Evolutionary conservation across 2,329 filamentous ascomycete genomes (phyloP).

Genomic region (Penicillium glabrum): DNA sequence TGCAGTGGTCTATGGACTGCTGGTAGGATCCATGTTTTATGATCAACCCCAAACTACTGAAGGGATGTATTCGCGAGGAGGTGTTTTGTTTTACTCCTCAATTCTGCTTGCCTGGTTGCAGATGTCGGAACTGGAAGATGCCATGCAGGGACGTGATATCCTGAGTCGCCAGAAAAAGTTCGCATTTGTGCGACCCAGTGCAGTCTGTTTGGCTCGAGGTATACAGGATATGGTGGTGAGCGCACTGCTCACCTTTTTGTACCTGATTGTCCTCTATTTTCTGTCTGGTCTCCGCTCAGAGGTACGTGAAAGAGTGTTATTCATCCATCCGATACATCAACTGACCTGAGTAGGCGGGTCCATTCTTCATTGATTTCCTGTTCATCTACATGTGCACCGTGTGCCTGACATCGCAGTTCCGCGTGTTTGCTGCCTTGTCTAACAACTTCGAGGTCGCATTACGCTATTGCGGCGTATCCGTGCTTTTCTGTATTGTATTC

Average conservation of each 20-base stretch:
- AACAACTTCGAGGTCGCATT: slow-evolving; percentile 63
- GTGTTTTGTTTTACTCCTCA: slow-evolving; percentile 62
- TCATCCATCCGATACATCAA: not conserved
- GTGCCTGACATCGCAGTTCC: slow-evolving; percentile 60
- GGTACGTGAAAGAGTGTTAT: slow-evolving; percentile 18
- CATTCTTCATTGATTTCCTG: slow-evolving; percentile 64
- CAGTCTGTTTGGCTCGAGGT: slow-evolving; percentile 58
- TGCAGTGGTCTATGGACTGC: slow-evolving; percentile 66
- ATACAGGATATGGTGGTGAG: slow-evolving; percentile 58
- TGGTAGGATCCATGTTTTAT: slow-evolving; percentile 75
- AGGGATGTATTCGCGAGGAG: slow-evolving; percentile 60
- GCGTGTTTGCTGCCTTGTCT: slow-evolving; percentile 60
- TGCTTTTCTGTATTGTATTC: slow-evolving; percentile 61
- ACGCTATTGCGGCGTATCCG: slow-evolving; percentile 58
- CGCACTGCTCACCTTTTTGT: slow-evolving; percentile 53
- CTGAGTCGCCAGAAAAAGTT: slow-evolving; percentile 65
- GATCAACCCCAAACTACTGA: slow-evolving; percentile 56
- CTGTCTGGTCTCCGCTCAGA: slow-evolving; percentile 45
- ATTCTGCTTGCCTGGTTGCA: slow-evolving; percentile 66
- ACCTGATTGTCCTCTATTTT: slow-evolving; percentile 62
- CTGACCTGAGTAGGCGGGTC: slow-evolving; percentile 45
- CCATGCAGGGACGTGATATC: slow-evolving; percentile 67
- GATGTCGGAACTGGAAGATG: slow-evolving; percentile 71
- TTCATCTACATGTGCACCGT: slow-evolving; percentile 60
- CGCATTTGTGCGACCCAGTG: slow-evolving; percentile 63